A percentile compares a stretch with the other conserved stretches of the same genome.
Evolutionary conservation across 2,329 filamentous ascomycete genomes (phyloP).

Genomic region (Colletotrichum trifolii): DNA sequence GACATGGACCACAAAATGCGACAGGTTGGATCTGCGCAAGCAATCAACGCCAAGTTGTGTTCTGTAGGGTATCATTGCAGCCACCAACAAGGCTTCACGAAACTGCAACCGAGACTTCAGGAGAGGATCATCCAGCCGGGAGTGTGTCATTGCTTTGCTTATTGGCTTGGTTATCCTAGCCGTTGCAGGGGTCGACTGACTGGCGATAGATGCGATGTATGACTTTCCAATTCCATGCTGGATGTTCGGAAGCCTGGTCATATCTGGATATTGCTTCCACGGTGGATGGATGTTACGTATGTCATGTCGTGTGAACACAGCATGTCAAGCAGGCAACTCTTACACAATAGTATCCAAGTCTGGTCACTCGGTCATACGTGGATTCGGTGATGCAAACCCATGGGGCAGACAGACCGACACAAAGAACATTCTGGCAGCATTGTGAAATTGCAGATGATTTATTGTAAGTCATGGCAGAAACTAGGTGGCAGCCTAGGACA

Average conservation of each 20-base stretch:
- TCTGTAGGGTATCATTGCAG: conserved; percentile 25
- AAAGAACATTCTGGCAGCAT: conserved; percentile 13
- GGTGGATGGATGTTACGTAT: conserved; percentile 27
- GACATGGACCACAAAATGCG: conserved; percentile 19
- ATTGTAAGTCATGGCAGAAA: no score
- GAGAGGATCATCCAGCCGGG: conserved; percentile 18
- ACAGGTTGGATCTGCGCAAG: conserved; percentile 19
- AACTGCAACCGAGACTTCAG: conserved; percentile 29
- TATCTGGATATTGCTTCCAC: conserved; percentile 29
- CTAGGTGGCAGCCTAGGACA: conserved; percentile 8
- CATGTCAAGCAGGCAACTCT: conserved; percentile 33
- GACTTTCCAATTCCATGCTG: conserved; percentile 25
- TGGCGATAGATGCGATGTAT: conserved; percentile 15
- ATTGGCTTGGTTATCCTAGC: neutral
- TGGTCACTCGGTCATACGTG: conserved; percentile 8
- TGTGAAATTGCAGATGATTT: neutral
- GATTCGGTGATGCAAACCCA: neutral
- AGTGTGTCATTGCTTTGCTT: neutral
- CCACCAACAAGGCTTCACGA: conserved; percentile 18
- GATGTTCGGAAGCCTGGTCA: conserved; percentile 14
- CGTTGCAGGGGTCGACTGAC: conserved; percentile 23
- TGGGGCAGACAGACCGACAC: conserved; percentile 3
- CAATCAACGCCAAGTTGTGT: conserved; percentile 24
- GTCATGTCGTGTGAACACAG: conserved; percentile 27
- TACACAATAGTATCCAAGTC: conserved; percentile 6